Conservation (phyloP, 164 flowering plant genomes). For the Brasenia schreberi region DNA sequence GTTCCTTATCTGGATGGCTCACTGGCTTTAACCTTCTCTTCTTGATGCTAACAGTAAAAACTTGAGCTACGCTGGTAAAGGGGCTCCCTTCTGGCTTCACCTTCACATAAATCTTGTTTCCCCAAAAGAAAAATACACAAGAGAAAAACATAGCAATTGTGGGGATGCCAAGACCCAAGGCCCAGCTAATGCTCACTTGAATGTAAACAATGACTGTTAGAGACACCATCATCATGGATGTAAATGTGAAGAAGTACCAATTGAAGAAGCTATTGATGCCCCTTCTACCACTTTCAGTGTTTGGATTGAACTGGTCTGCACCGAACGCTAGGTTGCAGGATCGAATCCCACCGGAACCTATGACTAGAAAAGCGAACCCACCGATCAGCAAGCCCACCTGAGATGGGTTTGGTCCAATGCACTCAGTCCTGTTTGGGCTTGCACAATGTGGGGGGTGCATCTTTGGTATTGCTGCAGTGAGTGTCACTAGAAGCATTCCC, state of each 20-base stretch:
- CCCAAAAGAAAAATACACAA: slow-evolving; percentile 40
- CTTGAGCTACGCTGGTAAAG: slow-evolving; percentile 38
- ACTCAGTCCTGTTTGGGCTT: slow-evolving; percentile 4
- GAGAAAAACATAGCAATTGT: slow-evolving; percentile 54
- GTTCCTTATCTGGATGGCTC: slow-evolving; percentile 24
- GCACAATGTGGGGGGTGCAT: slow-evolving; percentile 60
- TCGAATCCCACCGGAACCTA: slow-evolving; percentile 65
- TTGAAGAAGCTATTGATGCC: slow-evolving; percentile 87
- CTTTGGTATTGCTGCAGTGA: slow-evolving; percentile 58
- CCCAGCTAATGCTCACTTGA: slow-evolving; percentile 68
- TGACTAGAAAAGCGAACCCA: slow-evolving; percentile 43
- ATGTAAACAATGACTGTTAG: slow-evolving; percentile 69
- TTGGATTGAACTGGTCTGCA: slow-evolving; percentile 81
- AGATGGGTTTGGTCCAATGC: slow-evolving; percentile 44
- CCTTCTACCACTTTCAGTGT: slow-evolving; percentile 54
- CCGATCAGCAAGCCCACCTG: slow-evolving; percentile 42
- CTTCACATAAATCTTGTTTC: slow-evolving; percentile 46
- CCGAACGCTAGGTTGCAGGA: slow-evolving; percentile 87
- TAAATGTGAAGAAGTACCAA: slow-evolving; percentile 88
- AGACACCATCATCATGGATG: slow-evolving; percentile 64
- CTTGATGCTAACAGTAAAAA: slow-evolving; percentile 43
- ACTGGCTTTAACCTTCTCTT: slow-evolving; percentile 35
- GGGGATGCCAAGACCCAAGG: slow-evolving; percentile 57
- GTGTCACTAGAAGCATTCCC: slow-evolving; percentile 54
- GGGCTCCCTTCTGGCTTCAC: slow-evolving; percentile 73